phyloP scores from a whole-genome alignment of 805 yeast species.

The Debaryomyces hansenii region DNA sequence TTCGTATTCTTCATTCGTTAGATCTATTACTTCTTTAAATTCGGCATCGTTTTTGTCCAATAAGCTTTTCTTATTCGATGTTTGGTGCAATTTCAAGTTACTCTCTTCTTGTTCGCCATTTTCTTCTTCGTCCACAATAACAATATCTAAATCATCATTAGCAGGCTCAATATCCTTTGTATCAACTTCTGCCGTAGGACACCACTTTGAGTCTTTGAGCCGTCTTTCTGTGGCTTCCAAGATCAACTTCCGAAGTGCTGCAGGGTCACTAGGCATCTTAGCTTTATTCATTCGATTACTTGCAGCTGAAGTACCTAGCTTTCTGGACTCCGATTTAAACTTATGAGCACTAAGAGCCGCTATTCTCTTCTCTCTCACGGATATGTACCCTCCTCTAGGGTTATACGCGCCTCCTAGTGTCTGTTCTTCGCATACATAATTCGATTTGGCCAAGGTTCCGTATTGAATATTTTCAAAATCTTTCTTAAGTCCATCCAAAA shows the following conservation, averaged over 20 bases:
- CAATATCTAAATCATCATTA: conserved; percentile 45
- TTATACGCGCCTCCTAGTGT: conserved; percentile 39
- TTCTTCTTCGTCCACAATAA: conserved; percentile 19
- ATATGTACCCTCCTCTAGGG: conserved; percentile 13
- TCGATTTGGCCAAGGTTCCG: conserved; percentile 41
- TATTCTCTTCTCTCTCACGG: conserved; percentile 39
- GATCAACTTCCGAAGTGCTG: conserved; percentile 42
- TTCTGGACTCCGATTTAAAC: conserved; percentile 41
- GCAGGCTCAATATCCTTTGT: conserved; percentile 36
- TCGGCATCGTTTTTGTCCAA: neutral
- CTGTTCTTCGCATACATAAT: conserved; percentile 50
- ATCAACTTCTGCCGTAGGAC: conserved; percentile 25
- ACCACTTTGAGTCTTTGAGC: conserved; percentile 51
- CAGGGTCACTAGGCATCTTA: conserved; percentile 1
- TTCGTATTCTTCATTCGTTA: conserved; percentile 13
- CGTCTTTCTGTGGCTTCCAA: conserved; percentile 66
- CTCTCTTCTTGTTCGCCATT: conserved; percentile 5
- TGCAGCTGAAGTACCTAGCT: conserved; percentile 18
- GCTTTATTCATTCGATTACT: conserved; percentile 1
- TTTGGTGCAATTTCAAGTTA: neutral
- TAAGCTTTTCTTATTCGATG: neutral
- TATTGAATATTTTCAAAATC: conserved; percentile 47
- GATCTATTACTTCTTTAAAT: conserved; percentile 12
- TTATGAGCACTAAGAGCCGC: conserved; percentile 40
- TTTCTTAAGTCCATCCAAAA: conserved; percentile 59